Base-by-base conservation (phyloP, 2,329 filamentous ascomycete genomes). In the Trichoderma pleuroti region DNA sequence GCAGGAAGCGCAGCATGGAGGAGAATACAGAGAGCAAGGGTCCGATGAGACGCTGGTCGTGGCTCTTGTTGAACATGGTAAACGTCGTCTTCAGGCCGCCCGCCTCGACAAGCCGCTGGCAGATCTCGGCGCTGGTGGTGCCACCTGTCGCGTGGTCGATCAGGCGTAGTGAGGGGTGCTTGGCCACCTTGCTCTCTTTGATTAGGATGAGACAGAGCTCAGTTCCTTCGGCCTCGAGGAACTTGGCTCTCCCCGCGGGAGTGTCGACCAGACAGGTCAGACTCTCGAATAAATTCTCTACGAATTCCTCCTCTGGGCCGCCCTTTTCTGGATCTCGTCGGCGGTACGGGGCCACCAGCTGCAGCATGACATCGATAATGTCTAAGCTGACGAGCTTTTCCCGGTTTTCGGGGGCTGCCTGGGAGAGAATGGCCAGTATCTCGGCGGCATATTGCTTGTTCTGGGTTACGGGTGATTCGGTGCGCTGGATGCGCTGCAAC, bases 381-480 rank as follows among this genome's bases (percentile, higher is more conserved):
- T 97, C 90, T 1, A 91, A 81, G 32, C 83, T 80, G 46, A 88
- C 87, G 6, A 97, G 83, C 60, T 86, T 86, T 26, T 82, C 82
- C 57, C 92, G 85, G 76, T 93, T 94, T 46, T 86, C 81, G 0
- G 86, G 74, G 4, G 92, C 93, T 1, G 90, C 89, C 79, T 98
- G 94, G 21, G 95, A 86, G 10, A 99, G 83, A 68, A 99, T 96
- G 14, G 95, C 94, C 3, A 99, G 84, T 9, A 98, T 88, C 81
- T 99, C 96, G 18, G 95, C 93, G 0, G 94, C 88, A 79, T 98
- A 99, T 79, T 98, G 95, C 79, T 96, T 97, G 79, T 99, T 99
- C 78, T 99, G 96, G 6, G 89, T 86, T 1, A 97, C 88, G 0
- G 85, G 84, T 5, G 83, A 83, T 78, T 97, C 93, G 64, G 86